phyloP scores from a whole-genome alignment of 2,329 filamentous ascomycete species.

The Colletotrichum sidae region DNA sequence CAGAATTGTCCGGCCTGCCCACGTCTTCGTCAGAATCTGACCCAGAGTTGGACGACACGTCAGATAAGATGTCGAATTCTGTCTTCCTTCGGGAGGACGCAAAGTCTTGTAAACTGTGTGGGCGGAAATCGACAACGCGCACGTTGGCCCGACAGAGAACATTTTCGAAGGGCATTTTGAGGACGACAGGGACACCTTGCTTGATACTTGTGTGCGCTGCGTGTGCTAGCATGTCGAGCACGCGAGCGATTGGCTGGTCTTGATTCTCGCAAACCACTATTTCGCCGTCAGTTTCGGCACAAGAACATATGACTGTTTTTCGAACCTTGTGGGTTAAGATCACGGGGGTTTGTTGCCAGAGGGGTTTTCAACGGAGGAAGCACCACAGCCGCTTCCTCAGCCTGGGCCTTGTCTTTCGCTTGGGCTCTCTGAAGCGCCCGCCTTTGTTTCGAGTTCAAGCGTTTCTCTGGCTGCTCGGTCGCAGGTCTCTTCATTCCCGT shows the following conservation, averaged over 20 bases:
- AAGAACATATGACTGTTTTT: conserved; percentile 8
- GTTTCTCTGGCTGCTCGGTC: conserved; percentile 27
- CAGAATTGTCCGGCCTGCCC: conserved; percentile 41
- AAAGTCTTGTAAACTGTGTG: conserved; percentile 78
- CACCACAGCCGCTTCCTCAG: conserved; percentile 44
- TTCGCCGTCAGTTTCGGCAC: conserved; percentile 3
- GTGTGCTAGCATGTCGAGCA: conserved; percentile 56
- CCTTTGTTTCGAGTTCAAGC: conserved; percentile 43
- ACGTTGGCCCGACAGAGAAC: conserved; percentile 63
- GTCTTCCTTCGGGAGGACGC: conserved; percentile 58
- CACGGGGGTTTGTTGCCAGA: conserved; percentile 25
- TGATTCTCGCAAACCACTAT: conserved; percentile 60
- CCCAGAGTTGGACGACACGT: conserved; percentile 45
- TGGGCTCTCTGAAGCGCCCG: conserved; percentile 22
- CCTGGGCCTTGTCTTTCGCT: conserved; percentile 33
- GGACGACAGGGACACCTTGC: conserved; percentile 78
- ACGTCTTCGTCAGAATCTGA: conserved; percentile 42
- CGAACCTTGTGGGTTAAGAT: conserved; percentile 48
- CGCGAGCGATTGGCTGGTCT: conserved; percentile 47
- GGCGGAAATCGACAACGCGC: conserved; percentile 86
- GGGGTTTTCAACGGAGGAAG: conserved; percentile 7
- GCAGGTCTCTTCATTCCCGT: conserved; percentile 40
- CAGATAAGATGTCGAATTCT: conserved; percentile 64
- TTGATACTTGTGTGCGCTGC: conserved; percentile 47
- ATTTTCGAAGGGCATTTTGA: conserved; percentile 63